phyloP scores from a whole-genome alignment of 495 filamentous ascomycete genomes.

The Cladorrhinum samala region DNA sequence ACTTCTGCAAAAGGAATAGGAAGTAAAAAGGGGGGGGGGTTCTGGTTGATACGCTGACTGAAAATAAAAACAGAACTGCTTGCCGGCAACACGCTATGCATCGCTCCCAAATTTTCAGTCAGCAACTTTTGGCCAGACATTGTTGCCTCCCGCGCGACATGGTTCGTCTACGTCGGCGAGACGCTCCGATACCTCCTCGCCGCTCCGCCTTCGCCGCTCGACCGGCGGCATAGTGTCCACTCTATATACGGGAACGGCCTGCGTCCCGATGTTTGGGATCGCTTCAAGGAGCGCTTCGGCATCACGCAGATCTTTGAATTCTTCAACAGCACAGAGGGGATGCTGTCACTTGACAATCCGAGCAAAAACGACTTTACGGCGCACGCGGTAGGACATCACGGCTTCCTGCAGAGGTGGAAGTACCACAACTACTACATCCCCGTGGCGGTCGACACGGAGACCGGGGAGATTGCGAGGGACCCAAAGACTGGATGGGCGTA shows the following conservation, averaged over 20 bases:
- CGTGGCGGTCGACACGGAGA: slow-evolving; percentile 61
- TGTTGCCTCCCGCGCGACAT: slow-evolving; percentile 58
- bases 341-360: slow-evolving; percentile 54
- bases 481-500: slow-evolving; percentile 59
- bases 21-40: too few relatives aligned
- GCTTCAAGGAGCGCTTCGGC: slow-evolving; percentile 59
- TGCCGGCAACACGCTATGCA: slow-evolving; percentile 55
- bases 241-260: slow-evolving; percentile 73
- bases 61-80: slow-evolving; percentile 33
- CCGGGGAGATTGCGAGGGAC: slow-evolving; percentile 58
- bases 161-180: slow-evolving; percentile 80
- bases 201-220: slow-evolving; percentile 55
- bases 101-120: slow-evolving; percentile 65
- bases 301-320: slow-evolving; percentile 57
- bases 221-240: slow-evolving; percentile 59
- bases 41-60: neutral
- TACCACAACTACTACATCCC: slow-evolving; percentile 53
- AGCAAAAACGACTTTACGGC: slow-evolving; percentile 54
- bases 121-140: slow-evolving; percentile 71
- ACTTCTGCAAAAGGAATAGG: neutral
- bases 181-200: slow-evolving; percentile 71
- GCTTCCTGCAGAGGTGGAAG: slow-evolving; percentile 46
- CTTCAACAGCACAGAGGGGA: slow-evolving; percentile 61
- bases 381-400: slow-evolving; percentile 67
- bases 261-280: slow-evolving; percentile 69